phyloP scores from a whole-genome alignment of 768 basidiomycete genomes.

The Auricularia sp. region DNA sequence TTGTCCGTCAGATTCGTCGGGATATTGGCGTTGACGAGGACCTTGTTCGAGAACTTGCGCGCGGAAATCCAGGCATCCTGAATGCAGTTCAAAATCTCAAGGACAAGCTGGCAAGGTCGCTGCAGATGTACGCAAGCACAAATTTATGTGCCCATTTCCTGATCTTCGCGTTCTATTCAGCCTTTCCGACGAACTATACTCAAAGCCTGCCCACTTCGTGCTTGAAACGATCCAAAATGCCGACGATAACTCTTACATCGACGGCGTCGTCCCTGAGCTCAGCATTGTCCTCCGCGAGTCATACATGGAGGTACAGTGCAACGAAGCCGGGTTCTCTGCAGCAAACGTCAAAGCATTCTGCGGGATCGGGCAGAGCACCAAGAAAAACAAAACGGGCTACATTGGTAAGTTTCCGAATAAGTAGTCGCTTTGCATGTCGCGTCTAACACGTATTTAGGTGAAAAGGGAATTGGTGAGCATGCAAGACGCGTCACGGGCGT shows the following conservation, averaged over 20 bases:
- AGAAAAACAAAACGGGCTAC: conserved; percentile 9
- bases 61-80: not conserved
- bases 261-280: conserved; percentile 9
- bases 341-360: conserved; percentile 19
- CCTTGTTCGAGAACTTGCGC: not conserved
- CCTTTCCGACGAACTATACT: conserved; percentile 16
- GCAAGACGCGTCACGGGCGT: not conserved
- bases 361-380: conserved; percentile 19
- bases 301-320: conserved; percentile 13
- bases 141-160: too few relatives aligned
- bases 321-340: conserved; percentile 16
- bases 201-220: conserved; percentile 20
- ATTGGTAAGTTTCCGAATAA: conserved; percentile 8
- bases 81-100: not conserved
- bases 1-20: not conserved
- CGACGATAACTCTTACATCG: conserved; percentile 17
- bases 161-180: conserved; percentile 5
- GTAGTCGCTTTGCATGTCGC: not conserved
- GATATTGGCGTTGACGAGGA: not conserved
- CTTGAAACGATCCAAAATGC: conserved; percentile 22
- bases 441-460: conserved; percentile 11
- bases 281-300: conserved; percentile 9
- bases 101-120: not conserved
- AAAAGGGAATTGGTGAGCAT: conserved; percentile 19
- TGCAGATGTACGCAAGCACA: not conserved